These are phyloP conservation scores for Hypoxylon lienhwacheense DNA, from an alignment of 495 filamentous ascomycete genomes.

Conservation along the genomic window DNA sequence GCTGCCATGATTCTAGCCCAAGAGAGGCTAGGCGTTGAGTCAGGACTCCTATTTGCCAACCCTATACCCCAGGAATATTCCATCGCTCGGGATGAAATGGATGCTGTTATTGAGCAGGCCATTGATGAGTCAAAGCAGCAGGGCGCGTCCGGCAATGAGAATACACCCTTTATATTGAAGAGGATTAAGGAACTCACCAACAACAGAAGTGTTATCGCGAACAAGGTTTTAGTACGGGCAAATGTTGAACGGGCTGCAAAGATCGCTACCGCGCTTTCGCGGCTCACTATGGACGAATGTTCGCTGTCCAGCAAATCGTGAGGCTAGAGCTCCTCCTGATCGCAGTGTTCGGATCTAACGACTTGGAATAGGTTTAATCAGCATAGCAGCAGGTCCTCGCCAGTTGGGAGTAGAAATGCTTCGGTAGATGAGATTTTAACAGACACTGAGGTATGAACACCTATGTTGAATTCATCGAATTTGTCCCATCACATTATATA, in stretches of 20 bases:
- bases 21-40: constrained; percentile 64
- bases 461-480: constrained; percentile 7
- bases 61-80: constrained; percentile 74
- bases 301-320: constrained; percentile 29
- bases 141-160: constrained; percentile 71
- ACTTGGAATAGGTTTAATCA: constrained; percentile 28
- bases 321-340: constrained; percentile 26
- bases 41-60: constrained; percentile 83
- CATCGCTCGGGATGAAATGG: constrained; percentile 73
- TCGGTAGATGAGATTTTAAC: constrained; percentile 13
- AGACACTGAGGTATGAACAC: constrained; percentile 30
- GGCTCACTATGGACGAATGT: constrained; percentile 46
- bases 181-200: constrained; percentile 80
- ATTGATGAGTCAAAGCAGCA: constrained; percentile 68
- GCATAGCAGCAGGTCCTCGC: constrained; percentile 7
- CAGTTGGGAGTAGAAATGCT: constrained; percentile 7
- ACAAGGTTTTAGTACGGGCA: constrained; percentile 72
- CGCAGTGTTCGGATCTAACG: constrained; percentile 19
- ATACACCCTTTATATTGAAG: constrained; percentile 84
- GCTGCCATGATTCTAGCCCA: constrained; percentile 72
- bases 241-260: constrained; percentile 81
- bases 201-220: constrained; percentile 71
- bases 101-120: constrained; percentile 70
- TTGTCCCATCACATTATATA: background rate
- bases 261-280: constrained; percentile 74